phyloP scores from a whole-genome alignment of 108 stramenopile genomes.

The Discostella stelligeroides region DNA sequence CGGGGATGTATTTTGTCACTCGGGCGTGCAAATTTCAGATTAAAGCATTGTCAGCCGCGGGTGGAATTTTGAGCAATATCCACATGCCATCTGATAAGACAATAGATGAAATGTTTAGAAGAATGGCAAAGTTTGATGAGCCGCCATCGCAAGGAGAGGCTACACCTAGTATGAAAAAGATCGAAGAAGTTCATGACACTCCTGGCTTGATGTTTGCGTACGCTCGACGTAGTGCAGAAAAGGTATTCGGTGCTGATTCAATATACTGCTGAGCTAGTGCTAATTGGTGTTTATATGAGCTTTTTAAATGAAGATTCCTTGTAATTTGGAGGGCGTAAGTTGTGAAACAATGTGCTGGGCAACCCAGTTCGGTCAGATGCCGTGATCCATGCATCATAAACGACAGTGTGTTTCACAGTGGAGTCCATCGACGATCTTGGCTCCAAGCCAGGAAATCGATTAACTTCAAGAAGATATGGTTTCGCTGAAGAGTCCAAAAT shows the following conservation, averaged over 20 bases:
- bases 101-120: conserved; percentile 32
- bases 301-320: conserved; percentile 22
- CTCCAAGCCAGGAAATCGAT: conserved; percentile 69
- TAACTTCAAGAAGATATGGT: conserved; percentile 78
- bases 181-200: conserved; percentile 18
- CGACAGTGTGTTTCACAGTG: conserved; percentile 26
- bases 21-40: conserved; percentile 49
- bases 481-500: conserved; percentile 53
- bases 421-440: conserved; percentile 32
- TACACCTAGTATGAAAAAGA: neutral
- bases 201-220: conserved; percentile 49
- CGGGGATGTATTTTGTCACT: conserved; percentile 50
- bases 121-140: conserved; percentile 53
- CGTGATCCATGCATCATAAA: conserved; percentile 40
- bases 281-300: neutral
- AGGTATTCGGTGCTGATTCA: conserved; percentile 28
- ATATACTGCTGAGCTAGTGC: conserved; percentile 34
- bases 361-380: conserved; percentile 24
- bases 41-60: conserved; percentile 35
- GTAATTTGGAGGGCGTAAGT: conserved; percentile 10
- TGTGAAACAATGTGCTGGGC: neutral
- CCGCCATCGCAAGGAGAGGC: conserved; percentile 17
- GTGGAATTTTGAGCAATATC: conserved; percentile 43
- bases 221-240: conserved; percentile 47
- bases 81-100: conserved; percentile 36